phyloP scores from a whole-genome alignment of 805 yeast species.

The Sporopachydermia quercuum region DNA sequence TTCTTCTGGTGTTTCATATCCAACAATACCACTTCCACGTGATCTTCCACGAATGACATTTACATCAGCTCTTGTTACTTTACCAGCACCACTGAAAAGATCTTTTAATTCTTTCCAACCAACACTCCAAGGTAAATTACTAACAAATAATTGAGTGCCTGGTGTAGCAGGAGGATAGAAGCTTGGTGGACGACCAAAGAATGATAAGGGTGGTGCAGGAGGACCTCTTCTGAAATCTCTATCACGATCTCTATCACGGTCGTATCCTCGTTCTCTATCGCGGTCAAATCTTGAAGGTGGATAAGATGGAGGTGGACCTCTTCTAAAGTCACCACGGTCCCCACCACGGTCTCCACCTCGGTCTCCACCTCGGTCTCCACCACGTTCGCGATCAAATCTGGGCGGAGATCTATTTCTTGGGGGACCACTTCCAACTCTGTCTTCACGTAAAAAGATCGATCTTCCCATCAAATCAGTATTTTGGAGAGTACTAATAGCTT shows the following conservation, averaged over 20 bases:
- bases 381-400: slow-evolving; percentile 10
- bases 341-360: slow-evolving; percentile 7
- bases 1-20: slow-evolving; percentile 47
- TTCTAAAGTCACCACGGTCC: slow-evolving; percentile 2
- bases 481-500: slow-evolving; percentile 58
- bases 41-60: slow-evolving; percentile 60
- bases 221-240: slow-evolving; percentile 14
- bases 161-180: slow-evolving; percentile 16
- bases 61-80: slow-evolving; percentile 72
- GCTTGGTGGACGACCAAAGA: slow-evolving; percentile 6
- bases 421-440: slow-evolving; percentile 3
- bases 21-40: slow-evolving; percentile 75
- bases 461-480: slow-evolving; percentile 56
- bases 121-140: slow-evolving; percentile 69
- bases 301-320: too few relatives aligned
- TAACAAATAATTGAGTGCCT: slow-evolving; percentile 48
- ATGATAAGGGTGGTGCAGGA: slow-evolving; percentile 6
- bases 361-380: slow-evolving; percentile 9
- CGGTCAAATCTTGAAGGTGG: slow-evolving; percentile 11
- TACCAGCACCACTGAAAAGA: slow-evolving; percentile 63
- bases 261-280: slow-evolving; percentile 12
- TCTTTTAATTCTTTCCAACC: slow-evolving; percentile 82
- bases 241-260: slow-evolving; percentile 9
- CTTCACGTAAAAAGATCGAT: slow-evolving; percentile 78
- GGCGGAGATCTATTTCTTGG: slow-evolving; percentile 8